phyloP scores from a whole-genome alignment of 805 yeast genomes.

The Yamadazyma sp. region DNA sequence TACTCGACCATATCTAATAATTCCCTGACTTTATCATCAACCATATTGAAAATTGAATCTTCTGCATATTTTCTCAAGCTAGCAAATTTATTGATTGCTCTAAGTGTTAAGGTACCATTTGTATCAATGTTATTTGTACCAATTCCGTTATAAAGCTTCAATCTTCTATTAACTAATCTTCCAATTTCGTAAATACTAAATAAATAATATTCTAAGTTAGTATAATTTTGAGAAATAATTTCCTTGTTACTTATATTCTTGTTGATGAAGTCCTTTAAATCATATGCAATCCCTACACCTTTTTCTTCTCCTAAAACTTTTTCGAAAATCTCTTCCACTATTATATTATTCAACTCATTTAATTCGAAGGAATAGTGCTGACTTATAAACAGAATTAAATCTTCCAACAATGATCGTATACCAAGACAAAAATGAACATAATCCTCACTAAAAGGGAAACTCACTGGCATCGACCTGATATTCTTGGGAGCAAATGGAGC shows the following conservation, averaged over 20 bases:
- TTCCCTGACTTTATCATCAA: slow-evolving; percentile 76
- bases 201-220: slow-evolving; percentile 83
- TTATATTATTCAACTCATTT: slow-evolving; percentile 54
- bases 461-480: slow-evolving; percentile 56
- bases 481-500: slow-evolving; percentile 43
- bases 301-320: slow-evolving; percentile 51
- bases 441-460: slow-evolving; percentile 78
- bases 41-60: slow-evolving; percentile 73
- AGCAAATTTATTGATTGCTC: slow-evolving; percentile 54
- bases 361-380: slow-evolving; percentile 64
- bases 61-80: slow-evolving; percentile 71
- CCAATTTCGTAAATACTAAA: slow-evolving; percentile 71
- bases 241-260: slow-evolving; percentile 78
- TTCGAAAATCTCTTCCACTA: slow-evolving; percentile 63
- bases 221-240: slow-evolving; percentile 82
- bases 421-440: slow-evolving; percentile 85
- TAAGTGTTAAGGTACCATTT: slow-evolving; percentile 35
- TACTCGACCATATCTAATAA: slow-evolving; percentile 79
- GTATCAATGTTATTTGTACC: slow-evolving; percentile 40
- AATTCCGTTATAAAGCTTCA: slow-evolving; percentile 35
- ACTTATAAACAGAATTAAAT: slow-evolving; percentile 61
- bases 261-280: slow-evolving; percentile 53
- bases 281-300: slow-evolving; percentile 56
- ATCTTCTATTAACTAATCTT: slow-evolving; percentile 35
- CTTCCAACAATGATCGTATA: slow-evolving; percentile 60